A percentile compares a stretch with the other conserved stretches of the same genome.
Evolutionary conservation across 495 filamentous ascomycete genomes (phyloP).

Genomic region (Clohesyomyces aquaticus): DNA sequence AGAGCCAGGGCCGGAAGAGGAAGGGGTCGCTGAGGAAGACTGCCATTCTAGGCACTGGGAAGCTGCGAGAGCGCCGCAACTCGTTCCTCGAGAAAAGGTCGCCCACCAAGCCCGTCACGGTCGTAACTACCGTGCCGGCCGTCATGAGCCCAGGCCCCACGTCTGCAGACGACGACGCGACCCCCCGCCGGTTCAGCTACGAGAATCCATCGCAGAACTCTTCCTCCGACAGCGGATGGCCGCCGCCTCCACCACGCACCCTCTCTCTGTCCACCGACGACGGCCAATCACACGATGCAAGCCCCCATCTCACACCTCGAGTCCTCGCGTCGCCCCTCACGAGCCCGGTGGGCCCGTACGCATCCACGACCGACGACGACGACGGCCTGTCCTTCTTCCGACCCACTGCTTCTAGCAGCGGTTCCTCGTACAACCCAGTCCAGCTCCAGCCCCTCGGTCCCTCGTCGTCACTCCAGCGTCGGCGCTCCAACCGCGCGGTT

Average conservation of each 20-base stretch:
- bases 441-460: constrained; percentile 31
- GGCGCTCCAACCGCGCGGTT: constrained; percentile 30
- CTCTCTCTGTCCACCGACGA: constrained; percentile 44
- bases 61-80: constrained; percentile 37
- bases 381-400: constrained; percentile 63
- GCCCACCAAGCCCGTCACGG: constrained; percentile 2
- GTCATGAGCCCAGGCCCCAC: too few species aligned
- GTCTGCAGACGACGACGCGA: constrained; percentile 31
- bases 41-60: constrained; percentile 44
- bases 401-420: constrained; percentile 29
- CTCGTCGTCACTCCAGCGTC: constrained; percentile 52
- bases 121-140: constrained; percentile 7
- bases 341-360: constrained; percentile 64
- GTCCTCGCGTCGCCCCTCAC: constrained; percentile 50
- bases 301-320: constrained; percentile 36
- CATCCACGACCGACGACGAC: constrained; percentile 79
- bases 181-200: constrained; percentile 46
- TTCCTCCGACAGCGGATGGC: constrained; percentile 42
- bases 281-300: constrained; percentile 23
- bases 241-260: constrained; percentile 22
- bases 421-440: constrained; percentile 23
- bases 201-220: constrained; percentile 38
- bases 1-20: constrained; percentile 70
- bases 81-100: constrained; percentile 18
- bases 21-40: constrained; percentile 54